phyloP scores from a whole-genome alignment of 495 filamentous ascomycete species.

The Penicillium psychrofluorescens region DNA sequence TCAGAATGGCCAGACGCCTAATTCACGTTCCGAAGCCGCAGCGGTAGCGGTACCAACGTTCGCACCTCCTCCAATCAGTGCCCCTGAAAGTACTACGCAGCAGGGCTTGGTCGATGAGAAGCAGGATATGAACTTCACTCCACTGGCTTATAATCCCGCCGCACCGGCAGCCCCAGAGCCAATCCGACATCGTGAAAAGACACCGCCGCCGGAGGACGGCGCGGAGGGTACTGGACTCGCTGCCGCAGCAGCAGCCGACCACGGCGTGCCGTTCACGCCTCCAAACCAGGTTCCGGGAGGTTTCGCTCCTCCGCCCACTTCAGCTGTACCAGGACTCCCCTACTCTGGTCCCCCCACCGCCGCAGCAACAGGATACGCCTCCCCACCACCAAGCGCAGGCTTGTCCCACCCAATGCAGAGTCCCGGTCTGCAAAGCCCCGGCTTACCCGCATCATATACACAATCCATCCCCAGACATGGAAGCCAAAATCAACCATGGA shows the following conservation, averaged over 20 bases:
- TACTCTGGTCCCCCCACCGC: slow-evolving; percentile 23
- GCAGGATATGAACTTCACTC: slow-evolving; percentile 47
- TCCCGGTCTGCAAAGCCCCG: slow-evolving; percentile 14
- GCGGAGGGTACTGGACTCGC: slow-evolving; percentile 62
- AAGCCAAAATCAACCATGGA: slow-evolving; percentile 10
- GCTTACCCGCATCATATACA: slow-evolving; percentile 27
- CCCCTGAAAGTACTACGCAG: slow-evolving; percentile 3
- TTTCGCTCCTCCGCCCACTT: slow-evolving; percentile 16
- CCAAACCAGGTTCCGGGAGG: slow-evolving; percentile 22
- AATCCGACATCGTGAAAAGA: slow-evolving; percentile 81
- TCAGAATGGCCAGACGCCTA: slow-evolving; percentile 46
- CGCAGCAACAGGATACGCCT: slow-evolving; percentile 21
- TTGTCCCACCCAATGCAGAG: slow-evolving; percentile 14
- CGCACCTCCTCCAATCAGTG: slow-evolving; percentile 37
- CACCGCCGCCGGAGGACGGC: slow-evolving; percentile 72
- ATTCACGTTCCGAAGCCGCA: slow-evolving; percentile 32
- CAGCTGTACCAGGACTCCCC: slow-evolving; percentile 13
- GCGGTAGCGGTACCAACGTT: slow-evolving; percentile 25
- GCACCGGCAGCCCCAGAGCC: slow-evolving; percentile 80
- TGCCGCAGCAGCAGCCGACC: slow-evolving; percentile 60
- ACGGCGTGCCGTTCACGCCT: slow-evolving; percentile 35
- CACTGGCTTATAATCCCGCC: slow-evolving; percentile 87
- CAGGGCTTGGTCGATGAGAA: slow-evolving; percentile 27
- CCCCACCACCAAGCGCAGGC: slow-evolving; percentile 32
- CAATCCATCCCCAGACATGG: slow-evolving; percentile 21